These are phyloP conservation scores for Euphorbia peplus DNA, from an alignment of 345 rosid genomes.

Conservation along the genomic window DNA sequence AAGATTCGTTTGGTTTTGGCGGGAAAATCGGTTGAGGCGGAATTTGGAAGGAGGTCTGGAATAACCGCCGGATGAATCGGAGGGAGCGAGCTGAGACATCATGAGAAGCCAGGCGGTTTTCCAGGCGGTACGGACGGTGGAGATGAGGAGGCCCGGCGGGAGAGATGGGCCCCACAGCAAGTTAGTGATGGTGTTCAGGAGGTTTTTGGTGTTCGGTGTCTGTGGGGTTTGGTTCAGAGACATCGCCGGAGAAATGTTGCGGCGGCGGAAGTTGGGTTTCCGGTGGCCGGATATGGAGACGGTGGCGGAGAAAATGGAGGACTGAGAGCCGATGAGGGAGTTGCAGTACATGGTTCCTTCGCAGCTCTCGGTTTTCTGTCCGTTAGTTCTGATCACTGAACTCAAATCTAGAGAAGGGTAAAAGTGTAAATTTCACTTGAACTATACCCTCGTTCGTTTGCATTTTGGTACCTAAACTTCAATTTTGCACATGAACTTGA, in stretches of 20 bases:
- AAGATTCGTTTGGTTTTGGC: constrained; percentile 34
- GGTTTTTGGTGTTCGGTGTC: constrained; percentile 17
- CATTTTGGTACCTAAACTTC: no score
- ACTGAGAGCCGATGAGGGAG: constrained; percentile 25
- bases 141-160: constrained; percentile 82
- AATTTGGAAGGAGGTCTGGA: constrained; percentile 71
- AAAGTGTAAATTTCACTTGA: not conserved
- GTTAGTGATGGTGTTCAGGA: constrained; percentile 47
- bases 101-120: constrained; percentile 71
- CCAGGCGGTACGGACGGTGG: constrained; percentile 75
- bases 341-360: constrained; percentile 26
- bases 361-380: not conserved
- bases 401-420: not conserved
- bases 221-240: constrained; percentile 22
- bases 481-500: no score
- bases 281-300: not conserved
- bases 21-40: constrained; percentile 44
- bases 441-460: no score
- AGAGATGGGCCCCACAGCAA: constrained; percentile 90
- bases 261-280: constrained; percentile 13
- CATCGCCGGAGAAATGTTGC: constrained; percentile 36
- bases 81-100: constrained; percentile 94
- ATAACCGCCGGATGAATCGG: constrained; percentile 76
- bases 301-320: constrained; percentile 3
- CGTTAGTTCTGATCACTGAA: not conserved